phyloP scores from a whole-genome alignment of 805 yeast genomes.

The Isabelozyma rhagii region DNA sequence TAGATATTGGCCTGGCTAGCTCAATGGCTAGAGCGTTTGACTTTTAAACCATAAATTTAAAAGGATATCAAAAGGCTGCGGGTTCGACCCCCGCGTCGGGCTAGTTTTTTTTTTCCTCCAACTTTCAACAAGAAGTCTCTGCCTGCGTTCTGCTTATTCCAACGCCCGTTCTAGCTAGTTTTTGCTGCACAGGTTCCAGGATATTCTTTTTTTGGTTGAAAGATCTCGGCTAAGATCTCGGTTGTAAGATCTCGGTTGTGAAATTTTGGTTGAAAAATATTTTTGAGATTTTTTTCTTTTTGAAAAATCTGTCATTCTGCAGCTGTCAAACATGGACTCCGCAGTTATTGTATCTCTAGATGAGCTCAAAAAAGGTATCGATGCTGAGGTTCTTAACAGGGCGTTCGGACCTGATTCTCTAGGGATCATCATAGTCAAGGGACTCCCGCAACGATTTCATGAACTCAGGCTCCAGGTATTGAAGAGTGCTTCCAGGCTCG shows the following conservation, averaged over 20 bases:
- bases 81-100: slow-evolving; percentile 2
- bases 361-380: slow-evolving; percentile 28
- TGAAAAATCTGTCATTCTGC: too few relatives aligned
- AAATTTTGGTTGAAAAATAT: slow-evolving; percentile 46
- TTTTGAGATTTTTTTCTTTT: slow-evolving; percentile 4
- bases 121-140: too few relatives aligned
- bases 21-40: slow-evolving; percentile 6
- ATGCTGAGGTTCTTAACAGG: slow-evolving; percentile 24
- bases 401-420: slow-evolving; percentile 58
- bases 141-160: too few relatives aligned
- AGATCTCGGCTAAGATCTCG: too few relatives aligned
- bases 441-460: slow-evolving; percentile 36
- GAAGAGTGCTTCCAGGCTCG: slow-evolving; percentile 39
- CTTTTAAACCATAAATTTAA: slow-evolving; percentile 1
- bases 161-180: too few relatives aligned
- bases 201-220: too few relatives aligned
- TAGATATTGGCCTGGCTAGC: slow-evolving; percentile 1
- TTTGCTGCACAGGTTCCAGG: too few relatives aligned
- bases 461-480: slow-evolving; percentile 43
- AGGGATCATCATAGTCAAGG: slow-evolving; percentile 50
- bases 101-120: neutral
- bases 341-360: slow-evolving; percentile 28
- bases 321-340: slow-evolving; percentile 25
- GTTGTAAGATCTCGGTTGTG: too few relatives aligned
- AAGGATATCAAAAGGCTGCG: slow-evolving; percentile 4